Evolutionary conservation across 352 stramenopile genomes (phyloP).

Genomic region (Salisapilia sapeloensis): DNA sequence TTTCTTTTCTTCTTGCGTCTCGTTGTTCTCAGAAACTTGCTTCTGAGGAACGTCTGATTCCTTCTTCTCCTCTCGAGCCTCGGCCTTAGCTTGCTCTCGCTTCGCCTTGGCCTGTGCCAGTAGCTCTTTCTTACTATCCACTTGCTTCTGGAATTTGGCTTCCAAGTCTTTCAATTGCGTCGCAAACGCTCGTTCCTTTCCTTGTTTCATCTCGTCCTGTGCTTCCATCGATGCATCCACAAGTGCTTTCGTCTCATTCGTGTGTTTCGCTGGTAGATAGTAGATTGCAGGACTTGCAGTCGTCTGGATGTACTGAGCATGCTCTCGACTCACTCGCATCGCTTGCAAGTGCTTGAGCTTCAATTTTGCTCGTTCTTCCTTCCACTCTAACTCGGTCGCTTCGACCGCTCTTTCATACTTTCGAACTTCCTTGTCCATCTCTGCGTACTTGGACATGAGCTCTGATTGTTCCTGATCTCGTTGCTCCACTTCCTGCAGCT

Average conservation of each 20-base stretch:
- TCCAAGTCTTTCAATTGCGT: slow-evolving; percentile 31
- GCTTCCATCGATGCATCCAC: slow-evolving; percentile 51
- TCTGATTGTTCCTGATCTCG: slow-evolving; percentile 54
- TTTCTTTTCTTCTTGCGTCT: slow-evolving; percentile 2
- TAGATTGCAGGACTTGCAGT: slow-evolving; percentile 49
- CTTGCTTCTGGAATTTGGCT: slow-evolving; percentile 19
- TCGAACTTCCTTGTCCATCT: slow-evolving; percentile 12
- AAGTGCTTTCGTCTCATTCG: slow-evolving; percentile 59
- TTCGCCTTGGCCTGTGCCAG: slow-evolving; percentile 15
- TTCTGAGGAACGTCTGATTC: no score
- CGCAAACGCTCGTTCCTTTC: slow-evolving; percentile 16
- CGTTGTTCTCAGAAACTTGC: background rate
- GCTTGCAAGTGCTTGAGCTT: slow-evolving; percentile 48
- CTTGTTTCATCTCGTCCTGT: slow-evolving; percentile 38
- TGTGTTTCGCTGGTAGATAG: slow-evolving; percentile 56
- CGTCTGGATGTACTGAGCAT: slow-evolving; percentile 50
- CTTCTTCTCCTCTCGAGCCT: slow-evolving; percentile 6
- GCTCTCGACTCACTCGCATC: slow-evolving; percentile 15
- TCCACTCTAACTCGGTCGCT: slow-evolving; percentile 24
- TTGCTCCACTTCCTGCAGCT: slow-evolving; percentile 39
- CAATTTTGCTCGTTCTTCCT: slow-evolving; percentile 24
- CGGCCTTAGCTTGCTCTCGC: slow-evolving; percentile 4
- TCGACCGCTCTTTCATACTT: slow-evolving; percentile 26
- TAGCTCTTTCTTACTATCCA: slow-evolving; percentile 25
- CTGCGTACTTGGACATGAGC: slow-evolving; percentile 19